phyloP scores from a whole-genome alignment of 768 basidiomycete species.

The Leccinum pellstonianum region DNA sequence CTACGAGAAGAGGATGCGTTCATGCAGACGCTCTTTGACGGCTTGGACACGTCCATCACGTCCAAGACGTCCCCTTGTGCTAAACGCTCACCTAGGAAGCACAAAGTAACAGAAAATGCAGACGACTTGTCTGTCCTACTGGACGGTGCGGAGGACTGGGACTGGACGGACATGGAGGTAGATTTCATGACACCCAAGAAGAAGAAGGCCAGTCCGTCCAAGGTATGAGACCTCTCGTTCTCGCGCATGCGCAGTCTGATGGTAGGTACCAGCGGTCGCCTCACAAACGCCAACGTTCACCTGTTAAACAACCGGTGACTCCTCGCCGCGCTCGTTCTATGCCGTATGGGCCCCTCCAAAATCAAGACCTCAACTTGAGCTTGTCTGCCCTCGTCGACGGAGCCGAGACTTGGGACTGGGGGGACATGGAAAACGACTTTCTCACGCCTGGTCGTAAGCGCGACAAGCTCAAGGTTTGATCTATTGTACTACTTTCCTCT shows the following conservation, averaged over 20 bases:
- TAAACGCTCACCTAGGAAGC: conserved; percentile 29
- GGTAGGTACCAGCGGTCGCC: conserved; percentile 11
- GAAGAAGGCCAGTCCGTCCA: conserved; percentile 31
- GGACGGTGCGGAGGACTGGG: conserved; percentile 71
- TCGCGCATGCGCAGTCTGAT: conserved; percentile 1
- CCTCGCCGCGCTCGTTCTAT: conserved; percentile 14
- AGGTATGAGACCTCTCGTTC: conserved; percentile 2
- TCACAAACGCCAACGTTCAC: conserved; percentile 15
- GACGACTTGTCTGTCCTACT: conserved; percentile 47
- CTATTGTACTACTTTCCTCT: too few relatives aligned
- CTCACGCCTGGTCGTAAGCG: conserved; percentile 45
- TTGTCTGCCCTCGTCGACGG: conserved; percentile 55
- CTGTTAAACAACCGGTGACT: conserved; percentile 15
- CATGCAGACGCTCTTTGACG: conserved; percentile 51
- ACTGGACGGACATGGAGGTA: conserved; percentile 57
- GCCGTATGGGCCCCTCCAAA: not conserved
- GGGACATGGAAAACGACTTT: conserved; percentile 50
- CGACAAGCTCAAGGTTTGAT: conserved; percentile 22
- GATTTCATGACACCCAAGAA: conserved; percentile 55
- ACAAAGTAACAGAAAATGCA: conserved; percentile 5
- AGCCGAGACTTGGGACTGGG: conserved; percentile 70
- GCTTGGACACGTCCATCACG: conserved; percentile 51
- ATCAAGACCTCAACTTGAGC: conserved; percentile 37
- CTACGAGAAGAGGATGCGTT: conserved; percentile 55
- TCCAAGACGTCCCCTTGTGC: conserved; percentile 33